Conservation (phyloP, 1,139 yeast species). For the Hansenula lynferdii region DNA sequence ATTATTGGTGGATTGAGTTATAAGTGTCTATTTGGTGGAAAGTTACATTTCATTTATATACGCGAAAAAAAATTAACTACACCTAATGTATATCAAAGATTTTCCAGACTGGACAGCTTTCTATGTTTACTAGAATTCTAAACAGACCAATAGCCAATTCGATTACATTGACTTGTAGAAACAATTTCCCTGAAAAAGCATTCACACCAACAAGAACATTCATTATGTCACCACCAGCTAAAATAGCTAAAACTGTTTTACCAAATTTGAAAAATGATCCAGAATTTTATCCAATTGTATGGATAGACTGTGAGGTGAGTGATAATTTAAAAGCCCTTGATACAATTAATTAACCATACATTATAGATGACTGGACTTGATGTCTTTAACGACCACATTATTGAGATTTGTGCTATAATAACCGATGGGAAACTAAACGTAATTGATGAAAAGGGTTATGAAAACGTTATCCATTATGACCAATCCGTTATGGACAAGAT, state of each 20-base stretch:
- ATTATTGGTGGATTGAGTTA: neutral
- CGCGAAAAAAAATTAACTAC: neutral
- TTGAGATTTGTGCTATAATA: conserved; percentile 86
- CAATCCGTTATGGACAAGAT: conserved; percentile 59
- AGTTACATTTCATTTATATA: neutral
- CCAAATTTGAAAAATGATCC: neutral
- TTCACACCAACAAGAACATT: too few relatives aligned
- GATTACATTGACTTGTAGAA: too few relatives aligned
- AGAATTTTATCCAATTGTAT: conserved; percentile 19
- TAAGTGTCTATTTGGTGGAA: neutral
- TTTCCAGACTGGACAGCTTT: too few relatives aligned
- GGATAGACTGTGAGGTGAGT: conserved; percentile 22
- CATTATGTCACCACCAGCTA: neutral
- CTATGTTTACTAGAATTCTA: too few relatives aligned
- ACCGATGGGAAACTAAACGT: conserved; percentile 78
- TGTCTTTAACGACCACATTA: conserved; percentile 64
- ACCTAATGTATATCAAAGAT: too few relatives aligned
- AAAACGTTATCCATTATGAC: conserved; percentile 74
- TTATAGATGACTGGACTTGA: conserved; percentile 90
- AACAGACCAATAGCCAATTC: too few relatives aligned
- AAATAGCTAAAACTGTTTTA: neutral
- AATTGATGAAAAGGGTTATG: conserved; percentile 69
- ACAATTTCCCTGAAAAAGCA: too few relatives aligned
- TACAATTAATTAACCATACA: neutral
- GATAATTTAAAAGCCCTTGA: too few relatives aligned